Conservation (phyloP, 2,329 filamentous ascomycete species). For the Phyllosticta citribraziliensis region DNA sequence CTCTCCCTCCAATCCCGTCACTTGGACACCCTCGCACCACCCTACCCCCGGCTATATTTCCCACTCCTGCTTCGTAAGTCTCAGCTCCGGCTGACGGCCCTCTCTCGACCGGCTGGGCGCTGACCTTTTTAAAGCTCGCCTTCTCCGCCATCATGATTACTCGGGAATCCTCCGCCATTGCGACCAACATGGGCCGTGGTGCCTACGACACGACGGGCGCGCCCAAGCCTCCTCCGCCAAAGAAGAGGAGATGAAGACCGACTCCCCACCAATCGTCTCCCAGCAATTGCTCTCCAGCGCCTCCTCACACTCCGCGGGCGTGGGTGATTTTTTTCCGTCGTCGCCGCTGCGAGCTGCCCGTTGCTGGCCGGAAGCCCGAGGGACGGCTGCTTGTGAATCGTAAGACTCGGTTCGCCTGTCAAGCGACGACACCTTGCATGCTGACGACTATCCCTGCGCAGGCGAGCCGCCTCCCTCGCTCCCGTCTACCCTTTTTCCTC, state of each 20-base stretch:
- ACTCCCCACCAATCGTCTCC: not conserved
- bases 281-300: constrained; percentile 1
- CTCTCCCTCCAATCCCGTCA: not conserved
- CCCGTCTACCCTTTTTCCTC: constrained; percentile 4
- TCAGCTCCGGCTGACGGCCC: constrained; percentile 11
- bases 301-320: constrained; percentile 9
- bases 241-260: constrained; percentile 23
- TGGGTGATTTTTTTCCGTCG: constrained; percentile 3
- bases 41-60: not conserved
- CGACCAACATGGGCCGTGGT: constrained; percentile 39
- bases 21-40: not conserved
- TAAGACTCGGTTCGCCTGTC: constrained; percentile 6
- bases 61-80: constrained; percentile 12
- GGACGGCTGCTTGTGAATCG: constrained; percentile 5
- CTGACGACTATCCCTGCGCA: constrained; percentile 9
- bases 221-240: constrained; percentile 35
- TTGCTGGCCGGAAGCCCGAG: constrained; percentile 2
- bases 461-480: constrained; percentile 10
- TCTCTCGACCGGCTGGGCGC: constrained; percentile 8
- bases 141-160: constrained; percentile 33
- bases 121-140: constrained; percentile 20
- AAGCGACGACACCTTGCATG: constrained; percentile 10
- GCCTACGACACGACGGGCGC: constrained; percentile 42
- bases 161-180: constrained; percentile 28
- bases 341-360: constrained; percentile 4